Conservation (phyloP, 2,329 filamentous ascomycete genomes). For the Colletotrichum gigasporum region DNA sequence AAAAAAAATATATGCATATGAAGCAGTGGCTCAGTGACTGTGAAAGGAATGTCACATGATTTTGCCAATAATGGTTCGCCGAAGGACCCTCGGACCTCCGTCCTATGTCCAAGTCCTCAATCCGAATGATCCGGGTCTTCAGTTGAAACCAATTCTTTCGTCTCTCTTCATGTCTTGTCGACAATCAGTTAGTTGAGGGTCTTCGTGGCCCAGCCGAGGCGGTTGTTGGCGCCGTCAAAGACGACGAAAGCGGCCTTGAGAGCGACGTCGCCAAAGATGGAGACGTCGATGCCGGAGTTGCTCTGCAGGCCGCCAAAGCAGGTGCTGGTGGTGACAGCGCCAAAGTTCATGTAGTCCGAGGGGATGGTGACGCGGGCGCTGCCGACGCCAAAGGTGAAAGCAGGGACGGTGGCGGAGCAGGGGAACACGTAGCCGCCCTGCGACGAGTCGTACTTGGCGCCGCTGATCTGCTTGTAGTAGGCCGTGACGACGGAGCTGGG, state of each 20-base stretch:
- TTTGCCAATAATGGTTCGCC: neutral
- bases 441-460: slow-evolving; percentile 34
- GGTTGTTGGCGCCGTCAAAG: slow-evolving; percentile 55
- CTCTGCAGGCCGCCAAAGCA: slow-evolving; percentile 72
- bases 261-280: slow-evolving; percentile 72
- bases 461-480: slow-evolving; percentile 37
- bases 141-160: neutral
- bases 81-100: neutral
- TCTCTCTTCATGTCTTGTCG: neutral
- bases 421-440: slow-evolving; percentile 50
- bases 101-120: neutral
- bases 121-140: neutral
- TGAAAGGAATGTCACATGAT: neutral
- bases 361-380: slow-evolving; percentile 54
- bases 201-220: slow-evolving; percentile 50
- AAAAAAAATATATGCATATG: slow-evolving; percentile 4
- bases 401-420: slow-evolving; percentile 52
- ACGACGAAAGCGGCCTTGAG: slow-evolving; percentile 71
- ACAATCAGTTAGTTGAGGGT: slow-evolving; percentile 7
- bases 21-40: slow-evolving; percentile 4
- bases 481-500: slow-evolving; percentile 34
- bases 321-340: slow-evolving; percentile 47
- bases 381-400: slow-evolving; percentile 54
- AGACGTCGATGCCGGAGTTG: slow-evolving; percentile 43
- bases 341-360: slow-evolving; percentile 53